Evolutionary conservation across 2,329 filamentous ascomycete species (phyloP).

Genomic region (Fusarium sp.): DNA sequence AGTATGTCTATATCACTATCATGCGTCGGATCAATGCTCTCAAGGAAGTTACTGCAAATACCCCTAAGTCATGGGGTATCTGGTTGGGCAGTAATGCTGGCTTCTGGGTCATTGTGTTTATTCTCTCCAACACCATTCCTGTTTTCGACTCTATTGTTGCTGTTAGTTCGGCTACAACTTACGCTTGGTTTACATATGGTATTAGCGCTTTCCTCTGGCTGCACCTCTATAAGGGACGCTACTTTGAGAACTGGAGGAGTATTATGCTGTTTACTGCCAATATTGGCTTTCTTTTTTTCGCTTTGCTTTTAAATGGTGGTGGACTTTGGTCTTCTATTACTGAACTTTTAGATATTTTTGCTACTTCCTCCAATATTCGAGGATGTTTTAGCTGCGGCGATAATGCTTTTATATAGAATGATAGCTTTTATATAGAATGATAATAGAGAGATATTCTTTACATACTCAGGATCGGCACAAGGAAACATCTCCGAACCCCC

Average conservation of each 20-base stretch:
- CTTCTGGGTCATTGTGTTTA: constrained; percentile 37
- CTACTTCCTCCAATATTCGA: background rate
- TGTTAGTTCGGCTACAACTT: constrained; percentile 32
- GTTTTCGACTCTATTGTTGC: constrained; percentile 38
- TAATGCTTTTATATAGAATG: background rate
- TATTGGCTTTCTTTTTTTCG: constrained; percentile 19
- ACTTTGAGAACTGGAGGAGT: constrained; percentile 22
- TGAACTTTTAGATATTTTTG: constrained; percentile 22
- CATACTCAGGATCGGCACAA: background rate
- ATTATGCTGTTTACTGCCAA: constrained; percentile 29
- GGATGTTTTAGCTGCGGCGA: constrained; percentile 25
- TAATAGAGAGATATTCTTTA: background rate
- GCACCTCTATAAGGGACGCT: constrained; percentile 18
- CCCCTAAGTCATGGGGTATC: constrained; percentile 31
- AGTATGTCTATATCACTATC: constrained; percentile 31
- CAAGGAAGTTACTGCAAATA: constrained; percentile 29
- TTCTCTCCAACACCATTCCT: constrained; percentile 37
- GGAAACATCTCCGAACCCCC: background rate
- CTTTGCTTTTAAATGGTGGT: constrained; percentile 28
- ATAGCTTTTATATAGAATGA: background rate
- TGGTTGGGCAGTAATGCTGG: constrained; percentile 28
- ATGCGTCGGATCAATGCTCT: constrained; percentile 32
- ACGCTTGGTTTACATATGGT: constrained; percentile 38
- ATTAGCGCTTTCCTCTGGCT: constrained; percentile 31
- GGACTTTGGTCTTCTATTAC: constrained; percentile 32